Base-by-base conservation (phyloP, 75 land plant genomes). In the Isoetes taiwanensis region DNA sequence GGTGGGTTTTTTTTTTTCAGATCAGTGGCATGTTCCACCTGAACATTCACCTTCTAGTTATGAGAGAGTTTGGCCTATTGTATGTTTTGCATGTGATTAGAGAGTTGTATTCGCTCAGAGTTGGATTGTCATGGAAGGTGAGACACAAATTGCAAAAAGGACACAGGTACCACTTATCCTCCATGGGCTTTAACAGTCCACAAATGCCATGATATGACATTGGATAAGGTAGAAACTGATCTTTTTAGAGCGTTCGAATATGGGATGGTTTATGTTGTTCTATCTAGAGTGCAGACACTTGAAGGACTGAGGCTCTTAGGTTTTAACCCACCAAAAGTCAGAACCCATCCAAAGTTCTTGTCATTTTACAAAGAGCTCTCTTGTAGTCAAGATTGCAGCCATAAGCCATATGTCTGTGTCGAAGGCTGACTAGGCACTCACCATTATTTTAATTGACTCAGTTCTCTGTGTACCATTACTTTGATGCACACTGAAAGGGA, bases 131-230 rank as follows among this genome's bases (percentile, higher is more conserved):
- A 46, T 46, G 50, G 50, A 46, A 16, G 50, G 50, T 8, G 50
- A 46, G 16, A 23, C 25, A n/a, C 21, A 46, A 46, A 23, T 46
- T 19, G 50, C 50, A 5, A 46, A 46, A 23, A 46, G 50, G 23
- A 6, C 25, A n/a, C 50, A 46, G 16, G 12, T 46, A 3, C 50
- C 50, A 16, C 25, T 46, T 6, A 46, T 46, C 6, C 50, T 46
- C 21, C 50, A 23, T 46, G 50, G 50, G 50, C 50, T 8, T 19
- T 46, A 23, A 46, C 21, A 16, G 50, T 46, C 6, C 50, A 46
- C 50, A 46, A 46, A 23, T 46, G 50, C 50, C 50, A 46, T 6
- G 50, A 23, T 5, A 46, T 46, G 50, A 46, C 50, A 23, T n/a
- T 46, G 4, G 50, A 46, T 8, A 19, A 23, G 25, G 50, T 46